These are phyloP conservation scores for Phragmites australis DNA, from an alignment of 176 grass and related monocot genomes.

Conservation along the genomic window DNA sequence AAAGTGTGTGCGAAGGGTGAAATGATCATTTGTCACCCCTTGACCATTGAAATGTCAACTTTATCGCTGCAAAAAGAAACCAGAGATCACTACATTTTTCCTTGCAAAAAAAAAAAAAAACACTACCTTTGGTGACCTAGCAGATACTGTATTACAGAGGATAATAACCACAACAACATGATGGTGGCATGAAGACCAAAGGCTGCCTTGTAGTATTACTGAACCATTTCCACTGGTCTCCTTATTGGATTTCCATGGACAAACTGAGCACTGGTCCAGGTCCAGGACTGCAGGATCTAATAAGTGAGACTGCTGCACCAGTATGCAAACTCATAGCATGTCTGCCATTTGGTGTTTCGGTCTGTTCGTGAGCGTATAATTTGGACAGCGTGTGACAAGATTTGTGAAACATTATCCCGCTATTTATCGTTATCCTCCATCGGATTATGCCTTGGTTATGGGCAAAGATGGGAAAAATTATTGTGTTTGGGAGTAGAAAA, in stretches of 20 bases:
- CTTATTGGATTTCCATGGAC: conserved; percentile 32
- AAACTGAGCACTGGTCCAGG: conserved; percentile 32
- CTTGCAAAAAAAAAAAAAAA: neutral
- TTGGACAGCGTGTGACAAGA: conserved; percentile 13
- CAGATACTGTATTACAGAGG: neutral
- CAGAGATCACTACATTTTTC: neutral
- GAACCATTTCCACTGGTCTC: conserved; percentile 15
- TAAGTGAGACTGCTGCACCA: conserved; percentile 9
- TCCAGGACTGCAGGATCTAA: conserved; percentile 38
- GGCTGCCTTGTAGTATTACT: conserved; percentile 27
- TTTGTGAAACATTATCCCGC: conserved; percentile 20
- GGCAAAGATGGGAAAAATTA: conserved; percentile 28
- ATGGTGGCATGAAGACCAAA: conserved; percentile 33
- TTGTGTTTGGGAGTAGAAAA: conserved; percentile 33
- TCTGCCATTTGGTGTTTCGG: neutral
- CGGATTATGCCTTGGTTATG: neutral
- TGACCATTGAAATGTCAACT: neutral
- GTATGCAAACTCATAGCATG: conserved; percentile 26
- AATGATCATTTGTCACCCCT: neutral
- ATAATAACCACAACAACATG: conserved; percentile 10
- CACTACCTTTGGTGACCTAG: neutral
- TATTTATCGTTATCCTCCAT: neutral
- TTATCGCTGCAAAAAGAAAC: neutral
- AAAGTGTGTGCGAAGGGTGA: neutral
- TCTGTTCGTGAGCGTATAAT: conserved; percentile 26